Evolutionary conservation across 768 basidiomycete genomes (phyloP).

Genomic region (Tricholoma bakamatsutake): DNA sequence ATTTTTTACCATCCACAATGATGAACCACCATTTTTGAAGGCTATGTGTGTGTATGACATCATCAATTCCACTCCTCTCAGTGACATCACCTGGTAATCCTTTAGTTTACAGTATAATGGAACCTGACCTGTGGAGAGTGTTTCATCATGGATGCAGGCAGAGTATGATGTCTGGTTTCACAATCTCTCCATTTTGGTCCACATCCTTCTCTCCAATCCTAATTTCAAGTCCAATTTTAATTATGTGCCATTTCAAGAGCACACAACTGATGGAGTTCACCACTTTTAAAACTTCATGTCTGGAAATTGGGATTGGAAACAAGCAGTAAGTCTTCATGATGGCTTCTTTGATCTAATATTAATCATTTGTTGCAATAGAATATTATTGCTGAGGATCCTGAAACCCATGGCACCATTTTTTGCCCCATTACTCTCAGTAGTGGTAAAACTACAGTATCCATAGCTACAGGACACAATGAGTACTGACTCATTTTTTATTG

Average conservation of each 20-base stretch:
- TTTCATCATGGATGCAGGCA: neutral
- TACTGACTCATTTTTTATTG: neutral
- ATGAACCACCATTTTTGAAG: neutral
- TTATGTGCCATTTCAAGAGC: neutral
- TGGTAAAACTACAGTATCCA: no score
- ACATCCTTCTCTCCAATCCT: neutral
- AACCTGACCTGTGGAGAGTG: neutral
- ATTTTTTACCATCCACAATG: neutral
- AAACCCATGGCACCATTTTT: no score
- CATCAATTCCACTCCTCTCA: neutral
- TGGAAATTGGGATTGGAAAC: no score
- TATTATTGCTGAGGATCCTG: neutral
- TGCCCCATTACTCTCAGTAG: no score
- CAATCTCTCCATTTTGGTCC: constrained; percentile 9
- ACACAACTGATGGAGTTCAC: neutral
- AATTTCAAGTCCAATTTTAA: neutral
- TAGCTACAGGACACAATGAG: neutral
- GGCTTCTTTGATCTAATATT: neutral
- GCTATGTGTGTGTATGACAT: neutral
- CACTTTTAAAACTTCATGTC: neutral
- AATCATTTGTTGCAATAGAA: neutral
- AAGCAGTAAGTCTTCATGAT: neutral
- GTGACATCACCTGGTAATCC: neutral
- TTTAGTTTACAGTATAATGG: neutral
- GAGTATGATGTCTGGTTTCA: constrained; percentile 20